Evolutionary conservation across 169 alveolate species (phyloP).

Genomic region (Eimeria tenella): DNA sequence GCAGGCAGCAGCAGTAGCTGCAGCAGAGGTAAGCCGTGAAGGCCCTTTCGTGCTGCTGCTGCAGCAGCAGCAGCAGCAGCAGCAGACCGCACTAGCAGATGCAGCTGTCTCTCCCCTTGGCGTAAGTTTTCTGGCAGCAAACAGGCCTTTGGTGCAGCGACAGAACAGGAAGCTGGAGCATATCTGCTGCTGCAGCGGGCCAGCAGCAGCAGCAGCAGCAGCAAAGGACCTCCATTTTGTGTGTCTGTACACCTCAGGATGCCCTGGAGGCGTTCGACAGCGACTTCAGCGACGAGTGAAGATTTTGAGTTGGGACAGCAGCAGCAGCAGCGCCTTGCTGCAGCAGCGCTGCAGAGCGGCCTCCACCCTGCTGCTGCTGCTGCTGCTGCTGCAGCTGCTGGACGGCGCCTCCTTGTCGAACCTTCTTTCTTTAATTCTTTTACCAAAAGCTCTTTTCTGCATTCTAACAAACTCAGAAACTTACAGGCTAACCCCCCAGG

Average conservation of each 20-base stretch:
- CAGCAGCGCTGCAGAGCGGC: neutral
- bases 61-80: neutral
- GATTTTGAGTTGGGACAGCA: neutral
- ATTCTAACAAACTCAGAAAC: too few relatives aligned
- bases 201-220: conserved; percentile 19
- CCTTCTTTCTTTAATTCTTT: too few relatives aligned
- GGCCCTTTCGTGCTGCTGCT: neutral
- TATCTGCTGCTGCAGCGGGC: neutral
- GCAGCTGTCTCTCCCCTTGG: too few relatives aligned
- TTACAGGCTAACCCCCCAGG: too few relatives aligned
- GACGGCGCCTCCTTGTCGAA: too few relatives aligned
- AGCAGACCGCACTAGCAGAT: neutral
- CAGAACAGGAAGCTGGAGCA: too few relatives aligned
- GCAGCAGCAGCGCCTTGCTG: neutral
- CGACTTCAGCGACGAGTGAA: neutral
- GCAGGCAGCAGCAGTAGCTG: neutral
- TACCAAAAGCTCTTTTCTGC: too few relatives aligned
- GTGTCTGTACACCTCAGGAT: neutral
- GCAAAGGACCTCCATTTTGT: neutral
- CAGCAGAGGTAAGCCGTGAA: conserved; percentile 6
- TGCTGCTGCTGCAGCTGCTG: neutral
- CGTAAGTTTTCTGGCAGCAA: too few relatives aligned
- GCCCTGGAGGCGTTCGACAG: conserved; percentile 32
- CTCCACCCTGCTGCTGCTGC: neutral
- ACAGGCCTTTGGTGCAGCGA: too few relatives aligned